Evolutionary conservation across 768 basidiomycete genomes (phyloP).

Genomic region (Collybia sordida): DNA sequence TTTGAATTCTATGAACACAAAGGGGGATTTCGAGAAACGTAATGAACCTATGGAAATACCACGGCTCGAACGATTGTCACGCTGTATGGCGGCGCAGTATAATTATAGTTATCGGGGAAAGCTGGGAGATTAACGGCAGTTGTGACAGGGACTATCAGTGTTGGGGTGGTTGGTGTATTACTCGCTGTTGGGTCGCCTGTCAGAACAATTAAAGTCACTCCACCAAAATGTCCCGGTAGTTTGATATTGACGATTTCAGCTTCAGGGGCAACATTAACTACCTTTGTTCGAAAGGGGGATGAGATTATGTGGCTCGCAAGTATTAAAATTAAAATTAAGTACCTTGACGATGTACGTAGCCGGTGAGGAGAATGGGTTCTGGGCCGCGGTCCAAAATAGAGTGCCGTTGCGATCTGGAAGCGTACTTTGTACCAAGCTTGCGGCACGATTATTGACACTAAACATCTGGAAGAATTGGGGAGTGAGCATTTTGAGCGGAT

Average conservation of each 20-base stretch:
- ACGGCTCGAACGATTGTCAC: no score
- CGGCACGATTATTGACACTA: constrained; percentile 44
- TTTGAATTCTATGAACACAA: no score
- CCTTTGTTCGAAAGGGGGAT: no score
- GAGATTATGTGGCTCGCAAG: no score
- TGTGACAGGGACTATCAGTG: neutral
- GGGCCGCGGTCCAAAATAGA: constrained; percentile 45
- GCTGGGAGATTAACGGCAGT: no score
- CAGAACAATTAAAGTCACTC: neutral
- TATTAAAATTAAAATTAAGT: no score
- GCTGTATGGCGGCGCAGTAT: no score
- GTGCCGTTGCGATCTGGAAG: constrained; percentile 37
- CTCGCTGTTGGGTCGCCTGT: neutral
- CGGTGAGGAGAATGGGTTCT: no score
- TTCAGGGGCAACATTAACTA: neutral
- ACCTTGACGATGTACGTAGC: neutral
- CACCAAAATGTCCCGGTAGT: neutral
- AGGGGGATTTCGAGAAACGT: no score
- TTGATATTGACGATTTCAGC: neutral
- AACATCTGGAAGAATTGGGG: constrained; percentile 42
- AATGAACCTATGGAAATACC: no score
- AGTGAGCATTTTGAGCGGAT: no score
- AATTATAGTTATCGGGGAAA: no score
- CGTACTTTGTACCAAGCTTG: constrained; percentile 50
- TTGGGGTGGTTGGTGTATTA: neutral